Conservation (phyloP, 139 green algal species). For the Eudorina sp. region DNA sequence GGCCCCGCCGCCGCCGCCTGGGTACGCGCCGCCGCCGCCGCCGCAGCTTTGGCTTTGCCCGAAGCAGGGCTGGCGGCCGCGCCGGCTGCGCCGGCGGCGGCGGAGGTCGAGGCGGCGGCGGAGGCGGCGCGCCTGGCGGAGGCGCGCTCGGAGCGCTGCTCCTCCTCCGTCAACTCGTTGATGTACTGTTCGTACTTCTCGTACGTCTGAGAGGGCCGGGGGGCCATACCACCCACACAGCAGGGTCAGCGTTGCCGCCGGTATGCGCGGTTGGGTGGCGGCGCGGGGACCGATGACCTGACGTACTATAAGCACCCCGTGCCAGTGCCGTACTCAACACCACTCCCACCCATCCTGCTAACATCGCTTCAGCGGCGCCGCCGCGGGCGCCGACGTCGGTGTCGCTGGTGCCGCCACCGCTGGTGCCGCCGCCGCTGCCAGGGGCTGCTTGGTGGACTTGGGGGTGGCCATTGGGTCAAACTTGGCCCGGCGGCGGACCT, state of each 20-base stretch:
- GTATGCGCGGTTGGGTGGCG: too few relatives aligned
- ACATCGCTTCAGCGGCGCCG: background rate
- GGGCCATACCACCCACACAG: too few relatives aligned
- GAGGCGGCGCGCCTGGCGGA: conserved; percentile 18
- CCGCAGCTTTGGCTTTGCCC: background rate
- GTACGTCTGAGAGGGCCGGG: conserved; percentile 34
- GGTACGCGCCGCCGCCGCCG: background rate
- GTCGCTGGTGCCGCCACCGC: background rate
- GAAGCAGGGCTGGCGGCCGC: too few relatives aligned
- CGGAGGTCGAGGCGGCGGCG: background rate
- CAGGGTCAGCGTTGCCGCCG: too few relatives aligned
- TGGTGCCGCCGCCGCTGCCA: background rate
- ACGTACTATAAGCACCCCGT: too few relatives aligned
- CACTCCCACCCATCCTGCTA: too few relatives aligned
- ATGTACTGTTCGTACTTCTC: conserved; percentile 57
- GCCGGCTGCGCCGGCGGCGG: too few relatives aligned
- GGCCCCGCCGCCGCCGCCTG: too few relatives aligned
- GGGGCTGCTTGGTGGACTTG: too few relatives aligned
- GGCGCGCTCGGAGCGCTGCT: background rate
- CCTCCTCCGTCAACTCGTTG: conserved; percentile 46
- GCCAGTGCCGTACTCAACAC: too few relatives aligned
- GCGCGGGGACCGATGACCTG: too few relatives aligned
- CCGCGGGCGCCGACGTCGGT: background rate
- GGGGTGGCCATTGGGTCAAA: conserved; percentile 23
- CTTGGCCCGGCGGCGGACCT: conserved; percentile 31